Evolutionary conservation across 768 basidiomycete species (phyloP).

Genomic region (Glaciozyma antarctica): DNA sequence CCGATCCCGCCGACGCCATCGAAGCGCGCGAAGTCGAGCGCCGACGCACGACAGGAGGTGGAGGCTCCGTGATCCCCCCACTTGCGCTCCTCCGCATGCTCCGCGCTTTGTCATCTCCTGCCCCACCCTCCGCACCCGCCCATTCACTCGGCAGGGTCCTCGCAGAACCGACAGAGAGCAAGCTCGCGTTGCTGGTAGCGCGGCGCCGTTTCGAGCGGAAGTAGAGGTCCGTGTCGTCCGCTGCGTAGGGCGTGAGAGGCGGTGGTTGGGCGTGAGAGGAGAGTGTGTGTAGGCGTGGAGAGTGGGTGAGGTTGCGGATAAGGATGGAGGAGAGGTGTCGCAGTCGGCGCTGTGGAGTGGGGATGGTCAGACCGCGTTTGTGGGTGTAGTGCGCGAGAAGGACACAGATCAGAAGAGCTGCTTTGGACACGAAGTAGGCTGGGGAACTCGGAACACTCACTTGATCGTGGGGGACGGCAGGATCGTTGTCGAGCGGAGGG

Average conservation of each 20-base stretch:
- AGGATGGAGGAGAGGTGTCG: slow-evolving; percentile 18
- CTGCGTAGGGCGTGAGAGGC: not conserved
- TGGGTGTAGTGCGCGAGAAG: too few species aligned
- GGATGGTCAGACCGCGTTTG: too few species aligned
- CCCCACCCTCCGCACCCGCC: slow-evolving; percentile 1
- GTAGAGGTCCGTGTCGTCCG: not conserved
- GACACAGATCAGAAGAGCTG: too few species aligned
- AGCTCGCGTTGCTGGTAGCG: slow-evolving; percentile 8
- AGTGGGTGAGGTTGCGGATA: slow-evolving; percentile 21
- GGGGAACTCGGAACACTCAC: too few species aligned
- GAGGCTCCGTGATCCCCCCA: not conserved
- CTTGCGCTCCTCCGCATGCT: not conserved
- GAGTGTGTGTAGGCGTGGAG: not conserved
- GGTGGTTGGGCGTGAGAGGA: not conserved
- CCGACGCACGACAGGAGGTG: not conserved
- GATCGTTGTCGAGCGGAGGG: not conserved
- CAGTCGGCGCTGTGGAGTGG: slow-evolving; percentile 17
- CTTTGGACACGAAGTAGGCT: too few species aligned
- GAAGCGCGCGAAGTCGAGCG: slow-evolving; percentile 19
- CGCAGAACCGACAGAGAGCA: not conserved
- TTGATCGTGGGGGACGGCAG: too few species aligned
- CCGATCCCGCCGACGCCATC: not conserved
- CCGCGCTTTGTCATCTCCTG: not conserved
- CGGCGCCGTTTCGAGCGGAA: not conserved
- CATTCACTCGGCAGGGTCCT: not conserved